Base-by-base conservation (phyloP, 305 asterid genomes). In the Fraxinus velutina region DNA sequence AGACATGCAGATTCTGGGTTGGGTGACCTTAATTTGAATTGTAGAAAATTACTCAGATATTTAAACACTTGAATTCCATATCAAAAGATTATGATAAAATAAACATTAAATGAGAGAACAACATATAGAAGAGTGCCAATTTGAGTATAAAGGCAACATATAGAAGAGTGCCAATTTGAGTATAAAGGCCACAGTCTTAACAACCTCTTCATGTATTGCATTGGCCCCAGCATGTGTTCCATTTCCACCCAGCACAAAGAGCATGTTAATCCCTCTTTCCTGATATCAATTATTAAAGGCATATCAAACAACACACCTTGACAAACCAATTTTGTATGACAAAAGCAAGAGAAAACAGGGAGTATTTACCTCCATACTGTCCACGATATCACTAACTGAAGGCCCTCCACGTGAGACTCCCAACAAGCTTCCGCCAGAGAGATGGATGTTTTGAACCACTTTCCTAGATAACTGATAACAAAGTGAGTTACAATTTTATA, bases 321-420 rank as follows among this genome's bases (percentile, higher is more conserved):
- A 6, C 2, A 64, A 79, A 79, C 76, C 42, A 36, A 39, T 55
- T 13, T 10, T 36, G 68, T 39, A 13, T 19, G 76, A 78, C 44
- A 75, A 50, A n/a, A 44, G 29, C 60, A 39, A 73, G 64, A 39
- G 47, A 83, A 52, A 79, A 24, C n/a, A 57, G 50, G 81, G 55
- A 66, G 70, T 72, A 79, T 7, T n/a, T 83, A 94, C 99, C 97
- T 92, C 90, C 92, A 96, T 88, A 76, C 92, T 88, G 89, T 94
- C 97, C 75, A 94, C 99, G 80, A 96, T 96, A 30, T 92, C 94
- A 82, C 84, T 86, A 84, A 96, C 91, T 81, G 89, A 81, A 71
- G 97, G 99, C 83, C 96, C 97, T 71, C 99, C 99, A 22, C 98
- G 99, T 42, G 99, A 95, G 72, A 94, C 98, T 86, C 99, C 99